These are phyloP conservation scores for Verticillium tricorpus DNA, from an alignment of 2,329 filamentous ascomycete species.

Conservation along the genomic window DNA sequence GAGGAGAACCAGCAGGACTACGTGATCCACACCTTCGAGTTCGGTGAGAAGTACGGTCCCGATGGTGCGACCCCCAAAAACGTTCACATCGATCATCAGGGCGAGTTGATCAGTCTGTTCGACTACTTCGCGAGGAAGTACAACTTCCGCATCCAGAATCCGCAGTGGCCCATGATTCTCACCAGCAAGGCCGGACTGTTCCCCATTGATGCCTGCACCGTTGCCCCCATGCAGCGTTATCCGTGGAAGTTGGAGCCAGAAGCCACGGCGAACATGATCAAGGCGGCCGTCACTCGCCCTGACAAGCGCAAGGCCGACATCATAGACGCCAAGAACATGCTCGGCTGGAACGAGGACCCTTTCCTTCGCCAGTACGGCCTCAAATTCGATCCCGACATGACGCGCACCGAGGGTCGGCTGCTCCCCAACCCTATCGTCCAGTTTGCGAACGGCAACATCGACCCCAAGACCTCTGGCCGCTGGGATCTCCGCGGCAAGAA, in stretches of 20 bases:
- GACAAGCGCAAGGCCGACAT: constrained; percentile 64
- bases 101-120: constrained; percentile 39
- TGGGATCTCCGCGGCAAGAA: constrained; percentile 85
- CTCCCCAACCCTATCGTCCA: constrained; percentile 67
- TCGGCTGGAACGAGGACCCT: constrained; percentile 65
- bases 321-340: constrained; percentile 58
- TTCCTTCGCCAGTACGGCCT: constrained; percentile 72
- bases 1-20: constrained; percentile 42
- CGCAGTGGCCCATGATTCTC: constrained; percentile 52
- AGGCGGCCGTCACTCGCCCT: constrained; percentile 80
- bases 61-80: constrained; percentile 46
- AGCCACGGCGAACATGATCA: constrained; percentile 85
- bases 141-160: constrained; percentile 39
- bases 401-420: constrained; percentile 64
- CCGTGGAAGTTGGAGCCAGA: constrained; percentile 55
- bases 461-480: constrained; percentile 65
- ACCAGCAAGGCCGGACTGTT: constrained; percentile 51
- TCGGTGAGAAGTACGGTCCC: constrained; percentile 33
- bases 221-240: constrained; percentile 55
- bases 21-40: constrained; percentile 47
- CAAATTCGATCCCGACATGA: constrained; percentile 59
- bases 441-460: constrained; percentile 54
- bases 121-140: constrained; percentile 57
- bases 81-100: constrained; percentile 38
- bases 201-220: constrained; percentile 56